Conservation (phyloP, 2,329 filamentous ascomycete species). For the Pseudocercospora macadamiae region DNA sequence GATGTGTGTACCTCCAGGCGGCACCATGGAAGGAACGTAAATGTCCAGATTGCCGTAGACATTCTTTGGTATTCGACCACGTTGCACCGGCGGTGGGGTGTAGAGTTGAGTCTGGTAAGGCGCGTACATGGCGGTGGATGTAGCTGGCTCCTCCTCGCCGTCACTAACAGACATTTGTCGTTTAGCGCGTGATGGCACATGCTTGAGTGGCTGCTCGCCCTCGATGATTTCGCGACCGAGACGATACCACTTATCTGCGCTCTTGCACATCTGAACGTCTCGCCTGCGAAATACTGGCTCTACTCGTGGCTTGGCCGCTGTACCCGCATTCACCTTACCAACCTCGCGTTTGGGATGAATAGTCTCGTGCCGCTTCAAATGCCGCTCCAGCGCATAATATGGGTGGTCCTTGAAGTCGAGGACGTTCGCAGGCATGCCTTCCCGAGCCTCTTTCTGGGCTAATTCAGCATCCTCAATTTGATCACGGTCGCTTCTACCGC, state of each 20-base stretch:
- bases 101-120: constrained; percentile 70
- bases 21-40: constrained; percentile 67
- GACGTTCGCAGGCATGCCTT: constrained; percentile 57
- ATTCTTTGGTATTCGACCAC: constrained; percentile 69
- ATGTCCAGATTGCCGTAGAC: constrained; percentile 65
- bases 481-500: constrained; percentile 63
- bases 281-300: constrained; percentile 81
- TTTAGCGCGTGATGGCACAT: constrained; percentile 46
- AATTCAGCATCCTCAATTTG: constrained; percentile 83
- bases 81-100: constrained; percentile 71
- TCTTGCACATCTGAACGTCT: constrained; percentile 78
- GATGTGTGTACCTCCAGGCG: constrained; percentile 61
- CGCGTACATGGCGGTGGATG: constrained; percentile 62
- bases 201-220: constrained; percentile 81
- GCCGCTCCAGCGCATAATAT: constrained; percentile 73
- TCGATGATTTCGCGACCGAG: constrained; percentile 77
- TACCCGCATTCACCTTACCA: constrained; percentile 75
- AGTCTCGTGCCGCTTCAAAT: constrained; percentile 81
- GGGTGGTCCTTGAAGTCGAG: constrained; percentile 47
- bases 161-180: constrained; percentile 23
- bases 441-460: constrained; percentile 68
- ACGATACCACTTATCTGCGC: constrained; percentile 87
- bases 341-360: constrained; percentile 71
- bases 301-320: constrained; percentile 57
- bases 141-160: constrained; percentile 45